phyloP scores from a whole-genome alignment of 2,329 filamentous ascomycete genomes.

The Beauveria medogensis region DNA sequence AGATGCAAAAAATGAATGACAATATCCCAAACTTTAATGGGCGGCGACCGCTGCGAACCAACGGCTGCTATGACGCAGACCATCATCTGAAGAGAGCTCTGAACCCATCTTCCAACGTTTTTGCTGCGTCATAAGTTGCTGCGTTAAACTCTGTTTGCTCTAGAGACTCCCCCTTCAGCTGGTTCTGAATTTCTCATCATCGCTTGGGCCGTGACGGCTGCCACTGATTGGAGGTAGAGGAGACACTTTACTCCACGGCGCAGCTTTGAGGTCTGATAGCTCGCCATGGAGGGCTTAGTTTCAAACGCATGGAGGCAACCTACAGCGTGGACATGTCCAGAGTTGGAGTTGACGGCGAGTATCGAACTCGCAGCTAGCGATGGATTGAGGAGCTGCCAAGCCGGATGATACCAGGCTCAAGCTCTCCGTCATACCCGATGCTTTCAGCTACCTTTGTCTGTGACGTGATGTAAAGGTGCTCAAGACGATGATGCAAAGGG shows the following conservation, averaged over 20 bases:
- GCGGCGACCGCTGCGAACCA: background rate
- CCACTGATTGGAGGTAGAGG: background rate
- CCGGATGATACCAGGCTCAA: background rate
- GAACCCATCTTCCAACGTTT: background rate
- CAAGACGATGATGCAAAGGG: constrained; percentile 1
- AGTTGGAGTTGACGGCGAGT: background rate
- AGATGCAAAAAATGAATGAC: background rate
- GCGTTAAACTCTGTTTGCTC: background rate
- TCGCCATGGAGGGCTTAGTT: background rate
- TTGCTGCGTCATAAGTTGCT: background rate
- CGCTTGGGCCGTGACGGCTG: background rate
- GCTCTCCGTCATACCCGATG: background rate
- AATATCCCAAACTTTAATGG: background rate
- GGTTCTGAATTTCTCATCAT: background rate
- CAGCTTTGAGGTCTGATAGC: background rate
- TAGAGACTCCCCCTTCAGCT: background rate
- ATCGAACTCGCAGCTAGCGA: background rate
- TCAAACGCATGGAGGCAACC: background rate
- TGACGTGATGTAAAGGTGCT: constrained; percentile 4
- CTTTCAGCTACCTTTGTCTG: constrained; percentile 1
- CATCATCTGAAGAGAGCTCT: background rate
- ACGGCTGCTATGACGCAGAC: constrained; percentile 1
- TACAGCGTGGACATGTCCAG: background rate
- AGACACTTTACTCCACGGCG: background rate
- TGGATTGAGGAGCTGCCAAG: background rate